These are phyloP conservation scores for Heritiera fomes DNA, from an alignment of 345 rosid genomes.

Conservation along the genomic window DNA sequence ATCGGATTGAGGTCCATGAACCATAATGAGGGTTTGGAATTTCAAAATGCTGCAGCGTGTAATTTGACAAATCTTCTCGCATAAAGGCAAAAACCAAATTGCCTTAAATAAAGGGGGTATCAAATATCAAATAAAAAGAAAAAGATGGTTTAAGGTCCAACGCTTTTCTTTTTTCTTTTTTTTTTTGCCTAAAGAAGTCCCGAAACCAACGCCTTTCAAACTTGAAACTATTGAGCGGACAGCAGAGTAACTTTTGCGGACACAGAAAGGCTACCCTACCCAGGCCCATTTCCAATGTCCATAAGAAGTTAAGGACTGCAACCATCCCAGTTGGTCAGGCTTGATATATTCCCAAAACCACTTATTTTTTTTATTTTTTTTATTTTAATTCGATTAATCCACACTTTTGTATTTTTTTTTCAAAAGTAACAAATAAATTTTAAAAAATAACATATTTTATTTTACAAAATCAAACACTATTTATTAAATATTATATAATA, in stretches of 20 bases:
- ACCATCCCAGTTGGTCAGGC: not conserved
- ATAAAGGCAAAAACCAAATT: not conserved
- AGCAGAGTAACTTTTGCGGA: not conserved
- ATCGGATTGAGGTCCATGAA: not conserved
- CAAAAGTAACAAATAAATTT: too few species aligned
- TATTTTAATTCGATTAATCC: too few species aligned
- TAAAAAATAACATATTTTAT: too few species aligned
- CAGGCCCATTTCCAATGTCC: not conserved
- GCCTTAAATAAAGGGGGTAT: not conserved
- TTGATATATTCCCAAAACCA: not conserved
- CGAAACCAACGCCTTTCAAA: not conserved
- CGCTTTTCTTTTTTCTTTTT: too few species aligned
- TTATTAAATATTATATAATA: too few species aligned
- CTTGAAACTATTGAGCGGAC: not conserved
- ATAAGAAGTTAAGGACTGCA: not conserved
- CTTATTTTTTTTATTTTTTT: not conserved
- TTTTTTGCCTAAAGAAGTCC: too few species aligned
- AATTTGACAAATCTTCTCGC: not conserved
- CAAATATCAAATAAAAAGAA: not conserved
- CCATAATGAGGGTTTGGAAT: not conserved
- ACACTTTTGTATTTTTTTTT: too few species aligned
- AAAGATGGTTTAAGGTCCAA: not conserved
- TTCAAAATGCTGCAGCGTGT: not conserved
- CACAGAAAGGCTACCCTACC: not conserved
- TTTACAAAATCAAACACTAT: too few species aligned